phyloP scores from a whole-genome alignment of 495 filamentous ascomycete species.

The Xanthoparmelia taractica region DNA sequence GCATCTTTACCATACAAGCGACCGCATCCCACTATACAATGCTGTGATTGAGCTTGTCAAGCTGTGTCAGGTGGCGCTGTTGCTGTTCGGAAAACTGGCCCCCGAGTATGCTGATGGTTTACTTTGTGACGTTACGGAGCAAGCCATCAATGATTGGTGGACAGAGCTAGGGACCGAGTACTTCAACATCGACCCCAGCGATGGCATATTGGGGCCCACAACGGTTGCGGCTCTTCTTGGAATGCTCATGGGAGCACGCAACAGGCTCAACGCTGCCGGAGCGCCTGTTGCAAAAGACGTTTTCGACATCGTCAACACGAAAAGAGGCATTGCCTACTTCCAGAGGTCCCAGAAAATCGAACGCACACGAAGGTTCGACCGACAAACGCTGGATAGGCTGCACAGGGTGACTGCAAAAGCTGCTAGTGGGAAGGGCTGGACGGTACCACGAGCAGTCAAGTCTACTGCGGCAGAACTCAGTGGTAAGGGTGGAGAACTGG shows the following conservation, averaged over 20 bases:
- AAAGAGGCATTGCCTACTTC: conserved; percentile 76
- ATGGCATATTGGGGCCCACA: conserved; percentile 85
- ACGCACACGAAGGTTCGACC: conserved; percentile 69
- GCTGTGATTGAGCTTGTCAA: conserved; percentile 87
- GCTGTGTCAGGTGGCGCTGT: conserved; percentile 81
- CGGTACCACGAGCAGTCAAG: conserved; percentile 82
- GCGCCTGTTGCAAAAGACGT: conserved; percentile 86
- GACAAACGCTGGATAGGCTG: conserved; percentile 70
- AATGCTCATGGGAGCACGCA: conserved; percentile 80
- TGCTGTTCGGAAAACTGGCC: conserved; percentile 78
- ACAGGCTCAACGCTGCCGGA: conserved; percentile 71
- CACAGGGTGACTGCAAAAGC: conserved; percentile 80
- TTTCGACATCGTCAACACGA: conserved; percentile 75
- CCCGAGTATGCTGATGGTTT: conserved; percentile 89
- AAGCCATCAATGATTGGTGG: conserved; percentile 93
- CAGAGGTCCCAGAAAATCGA: conserved; percentile 79
- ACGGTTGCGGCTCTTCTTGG: conserved; percentile 85
- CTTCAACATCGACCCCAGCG: conserved; percentile 84
- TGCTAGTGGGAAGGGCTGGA: conserved; percentile 72
- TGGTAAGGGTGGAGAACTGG: conserved; percentile 90
- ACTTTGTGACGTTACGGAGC: conserved; percentile 88
- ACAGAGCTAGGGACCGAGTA: conserved; percentile 82
- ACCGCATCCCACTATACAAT: conserved; percentile 64
- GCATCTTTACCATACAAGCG: conserved; percentile 79
- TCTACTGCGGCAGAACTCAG: conserved; percentile 89